Base-by-base conservation (phyloP, 2,329 filamentous ascomycete genomes). In the Penicillium sp. region DNA sequence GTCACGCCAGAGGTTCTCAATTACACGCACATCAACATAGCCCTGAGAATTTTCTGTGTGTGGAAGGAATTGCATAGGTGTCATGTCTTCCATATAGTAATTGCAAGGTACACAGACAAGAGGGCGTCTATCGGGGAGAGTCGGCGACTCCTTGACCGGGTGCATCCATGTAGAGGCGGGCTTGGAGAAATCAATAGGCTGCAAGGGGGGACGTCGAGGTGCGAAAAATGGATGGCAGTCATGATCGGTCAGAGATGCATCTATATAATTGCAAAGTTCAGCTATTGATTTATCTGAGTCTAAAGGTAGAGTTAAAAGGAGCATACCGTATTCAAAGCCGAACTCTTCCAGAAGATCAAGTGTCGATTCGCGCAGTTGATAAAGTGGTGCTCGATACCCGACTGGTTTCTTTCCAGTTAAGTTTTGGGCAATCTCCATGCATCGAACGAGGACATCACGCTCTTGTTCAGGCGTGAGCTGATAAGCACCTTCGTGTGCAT, bases 391-490 rank as follows among this genome's bases (percentile, higher is more conserved):
- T 16, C 73, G 65, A 52, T 72, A 76, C 0, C 72, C 72, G 1
- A 65, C 61, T 0, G 89, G 89, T 0, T 86, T 86, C 72, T 90
- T 90, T 5, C 89, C 86, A 36, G 82, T 83, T 64, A 92, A 88
- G 0, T 87, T 84, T 0, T 85, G 90, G 29, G 91, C 80, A 71
- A 91, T 79, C 19, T 82, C 81, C 67, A 87, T 90, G 16, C 87
- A 90, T 72, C 90, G 90, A 64, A 89, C 86, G 5, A 93, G 80
- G 2, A 92, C 85, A 48, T 89, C 87, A 10, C 81, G 81, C 68
- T 92, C 88, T 73, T 92, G 89, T 64, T 90, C 87, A 1, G 88
- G 69, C 0, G 81, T 88, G 85, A 91, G 89, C 48, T 87, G 83
- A 9, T 79, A 80, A 0, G 88, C 87, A 58, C 90, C 89, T 66